Conservation (phyloP, 192 early-diverging fungal genomes). For the Backusella luteola region DNA sequence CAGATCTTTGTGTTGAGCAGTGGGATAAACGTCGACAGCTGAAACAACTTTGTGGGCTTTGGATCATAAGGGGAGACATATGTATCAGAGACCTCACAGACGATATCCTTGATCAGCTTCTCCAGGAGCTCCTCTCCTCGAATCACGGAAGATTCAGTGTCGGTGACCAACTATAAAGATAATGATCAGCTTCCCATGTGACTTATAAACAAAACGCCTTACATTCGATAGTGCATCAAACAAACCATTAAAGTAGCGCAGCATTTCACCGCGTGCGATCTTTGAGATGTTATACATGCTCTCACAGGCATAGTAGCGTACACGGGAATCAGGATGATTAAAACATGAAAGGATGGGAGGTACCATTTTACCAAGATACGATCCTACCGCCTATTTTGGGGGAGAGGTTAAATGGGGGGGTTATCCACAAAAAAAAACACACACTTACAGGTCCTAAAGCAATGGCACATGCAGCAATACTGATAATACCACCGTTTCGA, state of each 20-base stretch:
- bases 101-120: constrained; percentile 94
- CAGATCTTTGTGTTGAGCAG: constrained; percentile 88
- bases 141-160: constrained; percentile 88
- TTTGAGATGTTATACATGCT: constrained; percentile 98
- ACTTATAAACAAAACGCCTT: constrained; percentile 16
- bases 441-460: too few relatives aligned
- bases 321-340: constrained; percentile 85
- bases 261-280: constrained; percentile 83
- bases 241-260: constrained; percentile 93
- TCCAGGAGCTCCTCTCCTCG: constrained; percentile 93
- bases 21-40: constrained; percentile 92
- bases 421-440: background rate
- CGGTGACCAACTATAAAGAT: constrained; percentile 67
- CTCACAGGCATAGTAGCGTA: constrained; percentile 98
- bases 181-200: background rate
- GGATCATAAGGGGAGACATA: constrained; percentile 53
- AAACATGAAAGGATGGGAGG: constrained; percentile 95
- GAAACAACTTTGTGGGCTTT: constrained; percentile 58
- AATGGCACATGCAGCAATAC: constrained; percentile 79
- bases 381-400: constrained; percentile 42
- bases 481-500: constrained; percentile 92
- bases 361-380: constrained; percentile 75
- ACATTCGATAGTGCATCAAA: constrained; percentile 97
- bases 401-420: background rate
- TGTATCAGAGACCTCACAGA: constrained; percentile 82